These are phyloP conservation scores for Aspergillus ellipticus DNA, from an alignment of 495 filamentous ascomycete genomes.

Conservation along the genomic window DNA sequence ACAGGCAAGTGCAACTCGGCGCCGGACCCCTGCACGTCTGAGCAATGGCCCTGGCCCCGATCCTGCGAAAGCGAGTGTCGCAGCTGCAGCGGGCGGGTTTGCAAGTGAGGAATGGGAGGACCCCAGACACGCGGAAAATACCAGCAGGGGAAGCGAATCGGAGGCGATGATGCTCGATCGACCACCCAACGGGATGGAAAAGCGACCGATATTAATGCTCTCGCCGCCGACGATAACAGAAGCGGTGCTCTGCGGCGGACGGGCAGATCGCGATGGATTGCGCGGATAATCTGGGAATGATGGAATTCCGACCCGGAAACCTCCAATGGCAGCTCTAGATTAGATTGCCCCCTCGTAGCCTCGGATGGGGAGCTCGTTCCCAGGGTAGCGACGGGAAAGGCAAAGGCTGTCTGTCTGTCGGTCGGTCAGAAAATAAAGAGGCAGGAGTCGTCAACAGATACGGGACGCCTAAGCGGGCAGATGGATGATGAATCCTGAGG, in stretches of 20 bases:
- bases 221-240: constrained; percentile 1
- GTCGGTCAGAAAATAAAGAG: too few relatives aligned
- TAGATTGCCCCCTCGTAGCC: not conserved
- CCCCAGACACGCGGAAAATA: not conserved
- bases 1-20: not conserved
- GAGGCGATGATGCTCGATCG: constrained; percentile 1
- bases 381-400: not conserved
- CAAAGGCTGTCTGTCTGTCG: not conserved
- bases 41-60: constrained; percentile 1
- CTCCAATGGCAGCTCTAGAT: constrained; percentile 1
- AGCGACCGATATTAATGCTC: constrained; percentile 2
- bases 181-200: not conserved
- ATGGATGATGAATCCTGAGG: constrained; percentile 2
- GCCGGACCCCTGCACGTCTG: constrained; percentile 13
- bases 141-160: constrained; percentile 6
- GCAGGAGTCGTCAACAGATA: not conserved
- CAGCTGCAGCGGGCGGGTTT: not conserved
- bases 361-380: not conserved
- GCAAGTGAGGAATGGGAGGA: not conserved
- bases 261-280: constrained; percentile 6
- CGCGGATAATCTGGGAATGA: constrained; percentile 12
- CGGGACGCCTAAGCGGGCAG: not conserved
- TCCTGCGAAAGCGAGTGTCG: not conserved
- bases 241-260: not conserved
- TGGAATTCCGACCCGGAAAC: not conserved